Evolutionary conservation across 2,329 filamentous ascomycete species (phyloP).

Genomic region (Xylogone sp.): DNA sequence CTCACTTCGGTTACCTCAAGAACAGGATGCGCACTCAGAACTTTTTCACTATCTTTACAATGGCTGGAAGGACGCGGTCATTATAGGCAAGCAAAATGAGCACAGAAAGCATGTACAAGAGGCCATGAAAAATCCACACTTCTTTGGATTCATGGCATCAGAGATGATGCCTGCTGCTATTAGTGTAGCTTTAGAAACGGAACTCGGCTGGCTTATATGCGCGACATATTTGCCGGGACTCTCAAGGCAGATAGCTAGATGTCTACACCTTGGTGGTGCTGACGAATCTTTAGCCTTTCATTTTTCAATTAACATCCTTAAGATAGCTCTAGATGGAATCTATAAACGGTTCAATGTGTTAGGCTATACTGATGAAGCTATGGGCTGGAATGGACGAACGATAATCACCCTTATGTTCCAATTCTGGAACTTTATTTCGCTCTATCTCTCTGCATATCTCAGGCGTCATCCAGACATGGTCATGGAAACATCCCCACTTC

Average conservation of each 20-base stretch:
- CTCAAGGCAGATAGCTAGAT: slow-evolving; percentile 4
- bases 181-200: slow-evolving; percentile 16
- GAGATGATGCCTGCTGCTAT: slow-evolving; percentile 23
- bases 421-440: slow-evolving; percentile 20
- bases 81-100: not conserved
- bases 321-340: slow-evolving; percentile 18
- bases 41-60: slow-evolving; percentile 26
- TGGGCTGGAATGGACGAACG: slow-evolving; percentile 12
- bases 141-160: slow-evolving; percentile 20
- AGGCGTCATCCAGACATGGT: not conserved
- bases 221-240: slow-evolving; percentile 19
- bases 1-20: slow-evolving; percentile 15
- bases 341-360: slow-evolving; percentile 1
- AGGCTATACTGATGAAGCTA: slow-evolving; percentile 3
- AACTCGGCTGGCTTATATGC: slow-evolving; percentile 18
- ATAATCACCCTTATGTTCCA: slow-evolving; percentile 13
- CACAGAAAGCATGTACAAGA: slow-evolving; percentile 15
- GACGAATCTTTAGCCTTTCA: slow-evolving; percentile 8
- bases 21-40: slow-evolving; percentile 14
- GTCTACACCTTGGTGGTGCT: not conserved
- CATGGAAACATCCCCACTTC: not conserved
- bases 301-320: slow-evolving; percentile 16
- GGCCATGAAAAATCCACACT: slow-evolving; percentile 16
- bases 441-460: slow-evolving; percentile 13
- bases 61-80: slow-evolving; percentile 21